Percentiles rank a stretch among this genome's conserved stretches.
Evolutionary conservation across 768 basidiomycete species (phyloP).

Genomic region (Leccinellum luteum): DNA sequence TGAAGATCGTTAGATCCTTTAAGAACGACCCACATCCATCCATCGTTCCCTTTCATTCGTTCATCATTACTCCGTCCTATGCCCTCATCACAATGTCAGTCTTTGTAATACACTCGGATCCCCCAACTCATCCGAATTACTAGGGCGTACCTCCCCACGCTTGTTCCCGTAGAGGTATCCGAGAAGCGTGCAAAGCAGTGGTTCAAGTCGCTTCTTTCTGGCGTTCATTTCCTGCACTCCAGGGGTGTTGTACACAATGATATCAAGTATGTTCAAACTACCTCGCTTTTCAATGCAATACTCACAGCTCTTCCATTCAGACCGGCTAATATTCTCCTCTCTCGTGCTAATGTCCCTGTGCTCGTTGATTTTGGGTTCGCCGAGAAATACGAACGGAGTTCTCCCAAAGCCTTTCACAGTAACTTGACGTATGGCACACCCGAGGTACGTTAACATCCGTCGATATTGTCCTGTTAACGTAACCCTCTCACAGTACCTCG

Average conservation of each 20-base stretch:
- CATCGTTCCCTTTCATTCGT: conserved; percentile 90
- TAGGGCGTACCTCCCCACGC: conserved; percentile 85
- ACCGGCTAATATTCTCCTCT: conserved; percentile 91
- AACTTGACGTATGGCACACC: conserved; percentile 89
- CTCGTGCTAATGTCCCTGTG: conserved; percentile 73
- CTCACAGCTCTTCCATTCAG: conserved; percentile 36
- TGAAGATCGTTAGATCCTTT: conserved; percentile 89
- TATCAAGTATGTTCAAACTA: conserved; percentile 67
- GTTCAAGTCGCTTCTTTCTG: conserved; percentile 81
- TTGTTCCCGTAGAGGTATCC: conserved; percentile 85
- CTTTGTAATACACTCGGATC: conserved; percentile 1
- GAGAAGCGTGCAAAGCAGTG: conserved; percentile 75
- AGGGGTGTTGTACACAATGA: conserved; percentile 90
- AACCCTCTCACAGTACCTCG: conserved; percentile 65
- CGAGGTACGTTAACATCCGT: conserved; percentile 50
- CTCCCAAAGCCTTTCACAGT: conserved; percentile 70
- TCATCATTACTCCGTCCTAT: conserved; percentile 89
- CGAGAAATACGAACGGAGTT: conserved; percentile 70
- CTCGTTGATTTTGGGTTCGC: conserved; percentile 98
- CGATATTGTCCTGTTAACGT: not conserved
- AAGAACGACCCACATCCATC: conserved; percentile 86
- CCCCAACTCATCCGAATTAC: conserved; percentile 8
- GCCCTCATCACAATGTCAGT: conserved; percentile 91
- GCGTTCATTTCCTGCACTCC: conserved; percentile 78
- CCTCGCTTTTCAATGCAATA: not conserved